A percentile compares a stretch with the other conserved stretches of the same genome.
phyloP scores from a whole-genome alignment of 441 rosid species.

The Pelargonium cotyledonis region DNA sequence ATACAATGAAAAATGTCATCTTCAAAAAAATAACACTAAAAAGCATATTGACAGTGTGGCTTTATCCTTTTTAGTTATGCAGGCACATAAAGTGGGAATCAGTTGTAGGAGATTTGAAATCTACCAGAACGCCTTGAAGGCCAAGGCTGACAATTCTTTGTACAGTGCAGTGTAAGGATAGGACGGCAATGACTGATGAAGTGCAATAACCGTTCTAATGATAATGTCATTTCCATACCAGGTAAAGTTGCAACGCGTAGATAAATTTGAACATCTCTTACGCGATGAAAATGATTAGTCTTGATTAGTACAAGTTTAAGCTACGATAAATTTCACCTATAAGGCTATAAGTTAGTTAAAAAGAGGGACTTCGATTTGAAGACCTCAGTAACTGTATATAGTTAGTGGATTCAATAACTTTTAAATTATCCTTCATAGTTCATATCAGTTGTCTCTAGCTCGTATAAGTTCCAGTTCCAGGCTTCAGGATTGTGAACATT shows the following conservation, averaged over 20 bases:
- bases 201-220: background rate
- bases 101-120: no score
- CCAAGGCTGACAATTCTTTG: no score
- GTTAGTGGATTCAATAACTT: background rate
- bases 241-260: background rate
- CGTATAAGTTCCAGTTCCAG: no score
- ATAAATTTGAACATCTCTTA: background rate
- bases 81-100: no score
- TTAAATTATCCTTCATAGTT: background rate
- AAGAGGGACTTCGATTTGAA: background rate
- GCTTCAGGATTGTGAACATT: no score
- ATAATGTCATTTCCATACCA: no score
- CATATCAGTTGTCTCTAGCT: no score
- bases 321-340: background rate
- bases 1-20: background rate
- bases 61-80: no score
- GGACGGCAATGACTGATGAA: background rate
- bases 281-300: background rate
- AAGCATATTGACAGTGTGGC: no score
- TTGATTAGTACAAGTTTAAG: background rate
- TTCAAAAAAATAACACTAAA: no score
- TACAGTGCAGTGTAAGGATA: no score
- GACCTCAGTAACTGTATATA: background rate
- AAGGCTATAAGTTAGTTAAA: background rate
- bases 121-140: no score